Evolutionary conservation across 305 asterid genomes (phyloP), one percentile per base, ranked within the genome.

Genomic region (Solanum hybrid): DNA sequence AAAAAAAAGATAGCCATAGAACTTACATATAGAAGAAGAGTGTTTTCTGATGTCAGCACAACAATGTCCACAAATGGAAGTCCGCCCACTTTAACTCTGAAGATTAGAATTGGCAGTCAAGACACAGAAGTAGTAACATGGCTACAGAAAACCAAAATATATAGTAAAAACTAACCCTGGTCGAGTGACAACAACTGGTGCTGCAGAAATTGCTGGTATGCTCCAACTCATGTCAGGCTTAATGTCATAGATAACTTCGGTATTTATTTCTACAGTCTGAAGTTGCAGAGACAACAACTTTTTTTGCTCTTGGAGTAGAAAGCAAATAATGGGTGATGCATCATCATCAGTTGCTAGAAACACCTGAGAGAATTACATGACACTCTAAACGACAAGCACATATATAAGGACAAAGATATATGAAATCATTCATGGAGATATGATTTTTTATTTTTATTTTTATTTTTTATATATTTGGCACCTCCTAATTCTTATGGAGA

Each of bases 151-250:
- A 80, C 37, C 76, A 61, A 72, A 24, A 88, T 51, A 86, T 26
- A 51, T 24, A 83, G 80, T 86, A 87, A 88, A 87, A 70, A 39
- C 84, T 92, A 79, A 97, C 99, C 94, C 93, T 33, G 99, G 96
- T 81, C 98, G 95, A 91, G 99, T 96, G 91, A 96, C 97, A 91
- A 92, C 89, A 91, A 97, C 97, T 88, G 99, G 97, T 89, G 96
- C 96, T 4, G 99, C 99, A 90, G 96, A 97, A 91, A 95, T 92
- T 89, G 99, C 98, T 38, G 97, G 93, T 91, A 96, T 92, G 93
- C 95, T 95, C 99, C 99, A 96, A 94, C 98, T 96, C 96, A 96
- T 92, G 91, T 97, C 99, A 92, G 97, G 98, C 93, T 94, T 96
- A 86, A 95, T 93, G 91, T 97, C 98, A 92, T 94, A 96, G 77